Evolutionary conservation across 768 basidiomycete genomes (phyloP), one percentile per base, ranked within the genome.

Genomic region (Phaeolepiota aurea): DNA sequence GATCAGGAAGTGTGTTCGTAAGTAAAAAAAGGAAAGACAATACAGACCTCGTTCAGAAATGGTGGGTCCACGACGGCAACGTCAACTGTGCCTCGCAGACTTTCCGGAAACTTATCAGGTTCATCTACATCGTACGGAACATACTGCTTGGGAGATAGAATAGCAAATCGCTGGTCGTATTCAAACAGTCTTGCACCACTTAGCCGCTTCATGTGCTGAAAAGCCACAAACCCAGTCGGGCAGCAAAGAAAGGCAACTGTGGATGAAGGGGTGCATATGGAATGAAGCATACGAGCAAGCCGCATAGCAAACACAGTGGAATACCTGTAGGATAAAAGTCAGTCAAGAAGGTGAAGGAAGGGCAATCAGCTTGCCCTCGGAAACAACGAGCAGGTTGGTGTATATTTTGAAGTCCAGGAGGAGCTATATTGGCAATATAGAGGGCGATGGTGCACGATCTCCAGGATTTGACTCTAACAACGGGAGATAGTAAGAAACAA

Each of bases 171-270:
- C 20, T 63, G 58, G 37, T 72, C 69, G 35, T 59, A 57, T 48
- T 71, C 69, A 12, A 72, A 56, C 16, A 72, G 54, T 5, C 48
- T 45, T 11, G 68, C 62, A 12, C 53, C 54, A 3, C 52, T 41
- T 5, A 62, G 57, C 5, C 51, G 59, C 20, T 62, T 57, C 13
- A 48, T 55, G 44, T 69, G 63, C 38, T 71, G 67, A 50, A 68
- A 71, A 2, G 66, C 69, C n/a, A 72, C 69, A 31, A 65, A 72
- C 2, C 55, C 65, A 2, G 70, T 72, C 15, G 70, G 70, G 46
- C 66, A 67, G 52, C 66, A 72, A 18, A 72, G 32, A 45, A 70
- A 72, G 2, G 63, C 69, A 18, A 72, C 53, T 15, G 54, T 59
- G 1, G 65, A 58, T 2, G 52, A 40, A 12, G 56, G 51, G 9